These are phyloP conservation scores for Thielaviopsis punctulata DNA, from an alignment of 2,329 filamentous ascomycete genomes.

Conservation along the genomic window DNA sequence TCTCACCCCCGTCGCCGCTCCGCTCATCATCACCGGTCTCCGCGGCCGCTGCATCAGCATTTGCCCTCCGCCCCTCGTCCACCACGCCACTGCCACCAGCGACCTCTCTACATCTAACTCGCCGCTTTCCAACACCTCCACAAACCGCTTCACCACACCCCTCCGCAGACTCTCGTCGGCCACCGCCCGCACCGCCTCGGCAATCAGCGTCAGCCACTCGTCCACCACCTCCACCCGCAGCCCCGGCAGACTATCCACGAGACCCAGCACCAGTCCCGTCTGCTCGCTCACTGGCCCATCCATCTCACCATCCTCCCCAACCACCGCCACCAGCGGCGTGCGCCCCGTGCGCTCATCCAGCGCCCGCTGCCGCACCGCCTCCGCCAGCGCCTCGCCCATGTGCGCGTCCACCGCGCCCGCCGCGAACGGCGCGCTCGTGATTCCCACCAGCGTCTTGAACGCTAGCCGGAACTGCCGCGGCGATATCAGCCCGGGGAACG, in stretches of 20 bases:
- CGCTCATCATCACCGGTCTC: conserved; percentile 33
- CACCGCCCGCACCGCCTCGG: conserved; percentile 48
- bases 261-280: conserved; percentile 54
- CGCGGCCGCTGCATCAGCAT: conserved; percentile 23
- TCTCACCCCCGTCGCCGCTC: conserved; percentile 20
- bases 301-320: conserved; percentile 14
- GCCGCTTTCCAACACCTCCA: conserved; percentile 61
- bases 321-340: conserved; percentile 19
- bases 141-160: conserved; percentile 53
- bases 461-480: conserved; percentile 76
- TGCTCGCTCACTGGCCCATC: conserved; percentile 49
- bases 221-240: conserved; percentile 53
- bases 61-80: conserved; percentile 43
- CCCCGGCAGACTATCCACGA: conserved; percentile 64
- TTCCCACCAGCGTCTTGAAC: conserved; percentile 68
- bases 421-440: conserved; percentile 63
- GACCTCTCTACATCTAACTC: conserved; percentile 82
- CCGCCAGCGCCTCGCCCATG: conserved; percentile 64
- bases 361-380: conserved; percentile 55
- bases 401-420: conserved; percentile 56
- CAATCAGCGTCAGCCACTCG: conserved; percentile 63
- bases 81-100: conserved; percentile 68
- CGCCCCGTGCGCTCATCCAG: conserved; percentile 35
- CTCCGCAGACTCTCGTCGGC: conserved; percentile 39
- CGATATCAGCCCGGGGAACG: conserved; percentile 65